Conservation (phyloP, 805 yeast species). For the Candida patagonica region DNA sequence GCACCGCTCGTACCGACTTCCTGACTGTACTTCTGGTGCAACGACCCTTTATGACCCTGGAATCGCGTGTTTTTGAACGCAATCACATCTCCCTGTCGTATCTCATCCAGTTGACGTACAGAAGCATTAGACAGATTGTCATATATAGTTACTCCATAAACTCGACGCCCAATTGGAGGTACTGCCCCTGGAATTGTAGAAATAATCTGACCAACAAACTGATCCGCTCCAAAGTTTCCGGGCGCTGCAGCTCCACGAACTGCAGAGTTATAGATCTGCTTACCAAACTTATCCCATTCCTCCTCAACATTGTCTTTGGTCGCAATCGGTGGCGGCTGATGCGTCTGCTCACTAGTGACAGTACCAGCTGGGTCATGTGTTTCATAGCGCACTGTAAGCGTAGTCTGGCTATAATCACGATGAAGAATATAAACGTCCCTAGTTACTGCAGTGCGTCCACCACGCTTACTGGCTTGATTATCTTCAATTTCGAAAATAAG, state of each 20-base stretch:
- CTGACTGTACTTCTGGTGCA: constrained; percentile 47
- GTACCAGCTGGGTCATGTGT: constrained; percentile 44
- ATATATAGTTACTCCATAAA: constrained; percentile 68
- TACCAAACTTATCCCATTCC: constrained; percentile 44
- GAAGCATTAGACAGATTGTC: constrained; percentile 41
- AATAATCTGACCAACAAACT: constrained; percentile 27
- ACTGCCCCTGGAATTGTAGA: constrained; percentile 35
- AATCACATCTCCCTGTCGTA: constrained; percentile 77
- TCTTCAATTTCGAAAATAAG: constrained; percentile 60
- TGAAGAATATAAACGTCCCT: constrained; percentile 65
- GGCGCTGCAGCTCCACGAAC: constrained; percentile 8
- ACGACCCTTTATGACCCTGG: constrained; percentile 47
- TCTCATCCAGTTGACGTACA: constrained; percentile 47
- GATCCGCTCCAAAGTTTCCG: not conserved
- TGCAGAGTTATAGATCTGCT: constrained; percentile 39
- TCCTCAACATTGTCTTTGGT: constrained; percentile 39
- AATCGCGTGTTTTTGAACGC: constrained; percentile 70
- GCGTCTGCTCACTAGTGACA: constrained; percentile 30
- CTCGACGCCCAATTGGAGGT: constrained; percentile 53
- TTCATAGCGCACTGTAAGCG: constrained; percentile 51
- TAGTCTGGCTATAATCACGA: constrained; percentile 61
- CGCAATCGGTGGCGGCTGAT: constrained; percentile 35
- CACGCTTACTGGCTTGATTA: constrained; percentile 45
- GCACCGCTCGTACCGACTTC: constrained; percentile 47
- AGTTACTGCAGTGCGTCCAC: constrained; percentile 39